Evolutionary conservation across 1,284 basidiomycete species (phyloP), one percentile per base, ranked within the genome.

Genomic region (Ganoderma multipileum): DNA sequence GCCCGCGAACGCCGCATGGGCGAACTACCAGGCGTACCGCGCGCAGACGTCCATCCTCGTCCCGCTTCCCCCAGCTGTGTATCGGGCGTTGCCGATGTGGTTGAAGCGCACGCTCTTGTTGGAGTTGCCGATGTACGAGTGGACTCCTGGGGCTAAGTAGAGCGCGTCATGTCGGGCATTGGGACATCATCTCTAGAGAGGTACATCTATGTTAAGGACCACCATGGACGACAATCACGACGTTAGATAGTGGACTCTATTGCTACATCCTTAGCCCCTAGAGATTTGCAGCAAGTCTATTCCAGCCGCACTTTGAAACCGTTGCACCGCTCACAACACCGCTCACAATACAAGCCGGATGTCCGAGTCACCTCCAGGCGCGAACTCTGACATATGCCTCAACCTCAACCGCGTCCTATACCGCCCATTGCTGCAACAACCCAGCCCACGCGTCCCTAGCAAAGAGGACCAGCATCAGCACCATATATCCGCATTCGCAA

Each of bases 101-200:
- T 38, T 92, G 67, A 93, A 93, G 81, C 79, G 79, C 66, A 88
- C 85, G 4, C 20, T 93, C 7, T 75, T 94, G 64, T 74, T 93
- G 42, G 92, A 94, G 72, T 86, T 90, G 70, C 86, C 88, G 12
- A 84, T 91, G 69, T 92, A 87, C 77, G 78, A 81, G 62, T 91
- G 71, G 71, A 66, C 61, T 50, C 71, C 71, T 38, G 20, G 33
- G 11, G 3, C 16, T 38, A 11, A 38, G 9, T 57, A 30, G 30
- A 3, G 4, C 23, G 55, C 4, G 52, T 54, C 4, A 5, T 16
- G 0, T 30, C 54, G 33, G 26, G 30, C 52, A 18, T 54, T 23
- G n/a, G 8, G 47, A 50, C 23, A 50, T 12, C 20, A 12, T 26
- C n/a, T 23, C n/a, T 50, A 11, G 47, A 8, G 26, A 11, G 16